A percentile compares a stretch with the other conserved stretches of the same genome.
These are phyloP conservation scores for Maudiozyma barnettii DNA, from an alignment of 805 yeast species.

Conservation along the genomic window DNA sequence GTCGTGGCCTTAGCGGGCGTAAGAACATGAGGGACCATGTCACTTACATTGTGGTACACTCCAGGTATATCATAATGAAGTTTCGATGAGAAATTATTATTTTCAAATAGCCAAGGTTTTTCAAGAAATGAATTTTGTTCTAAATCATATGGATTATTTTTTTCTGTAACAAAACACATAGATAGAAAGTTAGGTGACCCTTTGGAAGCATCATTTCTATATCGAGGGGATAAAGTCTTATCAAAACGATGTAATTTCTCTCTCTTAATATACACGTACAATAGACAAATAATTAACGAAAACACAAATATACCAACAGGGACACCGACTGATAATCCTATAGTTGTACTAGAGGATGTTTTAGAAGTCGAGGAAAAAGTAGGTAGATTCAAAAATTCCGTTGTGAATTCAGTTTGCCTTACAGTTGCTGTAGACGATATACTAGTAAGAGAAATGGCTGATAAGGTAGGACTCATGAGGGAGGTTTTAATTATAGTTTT, in stretches of 20 bases:
- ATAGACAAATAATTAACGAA: constrained; percentile 13
- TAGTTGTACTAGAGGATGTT: constrained; percentile 4
- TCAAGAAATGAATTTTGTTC: constrained; percentile 4
- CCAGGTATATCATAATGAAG: constrained; percentile 15
- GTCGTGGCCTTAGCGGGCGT: constrained; percentile 14
- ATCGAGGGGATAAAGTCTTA: constrained; percentile 5
- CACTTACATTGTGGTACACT: background rate
- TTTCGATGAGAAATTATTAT: constrained; percentile 11
- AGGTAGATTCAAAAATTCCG: background rate
- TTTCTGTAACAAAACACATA: background rate
- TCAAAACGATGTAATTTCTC: constrained; percentile 1
- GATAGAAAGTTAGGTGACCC: constrained; percentile 5
- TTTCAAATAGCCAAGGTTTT: constrained; percentile 8
- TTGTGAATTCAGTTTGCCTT: background rate
- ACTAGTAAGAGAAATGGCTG: background rate
- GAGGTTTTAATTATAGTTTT: background rate
- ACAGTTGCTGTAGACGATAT: background rate
- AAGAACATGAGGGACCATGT: constrained; percentile 7
- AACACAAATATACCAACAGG: constrained; percentile 24
- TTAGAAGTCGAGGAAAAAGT: background rate
- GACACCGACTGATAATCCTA: constrained; percentile 26
- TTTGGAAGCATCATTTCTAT: background rate
- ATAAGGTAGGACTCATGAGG: no score
- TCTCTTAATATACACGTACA: constrained; percentile 11
- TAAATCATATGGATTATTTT: background rate